A percentile compares a stretch with the other conserved stretches of the same genome.
These are phyloP conservation scores for Boletellus ananiceps DNA, from an alignment of 768 basidiomycete species.

Conservation along the genomic window DNA sequence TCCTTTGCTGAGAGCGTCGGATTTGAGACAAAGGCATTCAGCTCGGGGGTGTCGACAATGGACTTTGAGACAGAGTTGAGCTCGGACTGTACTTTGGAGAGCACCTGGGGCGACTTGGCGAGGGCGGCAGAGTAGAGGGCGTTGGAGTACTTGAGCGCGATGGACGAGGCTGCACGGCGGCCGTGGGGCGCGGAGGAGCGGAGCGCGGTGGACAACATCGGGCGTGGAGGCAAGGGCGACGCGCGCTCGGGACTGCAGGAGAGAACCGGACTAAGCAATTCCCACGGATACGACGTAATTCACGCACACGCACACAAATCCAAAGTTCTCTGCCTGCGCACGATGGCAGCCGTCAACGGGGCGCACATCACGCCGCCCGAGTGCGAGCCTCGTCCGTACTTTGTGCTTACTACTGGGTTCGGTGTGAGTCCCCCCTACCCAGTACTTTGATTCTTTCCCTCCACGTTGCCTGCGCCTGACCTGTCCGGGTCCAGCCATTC, in stretches of 20 bases:
- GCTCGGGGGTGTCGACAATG: slow-evolving; percentile 61
- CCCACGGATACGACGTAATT: slow-evolving; percentile 4
- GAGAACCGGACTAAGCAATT: slow-evolving; percentile 1
- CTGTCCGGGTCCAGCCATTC: slow-evolving; percentile 44
- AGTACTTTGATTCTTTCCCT: slow-evolving; percentile 22
- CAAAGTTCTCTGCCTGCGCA: background rate
- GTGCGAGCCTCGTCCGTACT: slow-evolving; percentile 34
- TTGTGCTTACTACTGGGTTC: slow-evolving; percentile 50
- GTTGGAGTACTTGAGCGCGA: slow-evolving; percentile 81
- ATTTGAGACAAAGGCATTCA: slow-evolving; percentile 76
- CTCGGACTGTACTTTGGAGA: slow-evolving; percentile 84
- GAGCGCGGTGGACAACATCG: slow-evolving; percentile 53
- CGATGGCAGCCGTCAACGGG: slow-evolving; percentile 32
- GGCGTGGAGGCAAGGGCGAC: slow-evolving; percentile 20
- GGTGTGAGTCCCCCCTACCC: slow-evolving; percentile 41
- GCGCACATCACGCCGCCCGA: slow-evolving; percentile 8
- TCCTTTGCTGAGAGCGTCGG: slow-evolving; percentile 86
- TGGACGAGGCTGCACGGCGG: slow-evolving; percentile 67
- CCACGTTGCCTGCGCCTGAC: slow-evolving; percentile 16
- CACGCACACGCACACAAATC: no score
- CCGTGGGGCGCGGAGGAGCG: slow-evolving; percentile 46
- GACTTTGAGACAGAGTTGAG: slow-evolving; percentile 65
- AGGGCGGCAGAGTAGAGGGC: slow-evolving; percentile 80
- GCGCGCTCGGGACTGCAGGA: slow-evolving; percentile 1
- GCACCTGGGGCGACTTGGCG: slow-evolving; percentile 73